Conservation (phyloP, 805 yeast species). For the Spathaspora sp. region DNA sequence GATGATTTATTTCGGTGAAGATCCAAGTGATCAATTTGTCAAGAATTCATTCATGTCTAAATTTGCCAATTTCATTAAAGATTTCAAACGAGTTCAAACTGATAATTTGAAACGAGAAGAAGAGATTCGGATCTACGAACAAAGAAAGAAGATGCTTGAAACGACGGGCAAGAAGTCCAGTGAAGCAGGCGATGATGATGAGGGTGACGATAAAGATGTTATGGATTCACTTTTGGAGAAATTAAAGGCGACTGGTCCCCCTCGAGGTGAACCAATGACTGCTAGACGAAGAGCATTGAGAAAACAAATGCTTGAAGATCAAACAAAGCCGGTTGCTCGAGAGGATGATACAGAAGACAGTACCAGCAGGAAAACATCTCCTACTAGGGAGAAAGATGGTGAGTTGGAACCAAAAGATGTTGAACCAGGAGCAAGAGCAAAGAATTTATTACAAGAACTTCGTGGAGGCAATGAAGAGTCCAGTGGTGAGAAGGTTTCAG, state of each 20-base stretch:
- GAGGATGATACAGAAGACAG: conserved; percentile 2
- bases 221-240: conserved; percentile 88
- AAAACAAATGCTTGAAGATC: conserved; percentile 48
- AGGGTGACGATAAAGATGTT: conserved; percentile 47
- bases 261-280: conserved; percentile 70
- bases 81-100: conserved; percentile 59
- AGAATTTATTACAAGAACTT: conserved; percentile 58
- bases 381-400: conserved; percentile 7
- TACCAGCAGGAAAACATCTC: background rate
- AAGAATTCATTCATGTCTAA: conserved; percentile 60
- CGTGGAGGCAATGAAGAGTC: conserved; percentile 31
- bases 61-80: conserved; percentile 55
- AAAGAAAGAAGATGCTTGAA: conserved; percentile 63
- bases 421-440: conserved; percentile 59
- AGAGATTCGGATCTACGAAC: conserved; percentile 66
- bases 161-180: conserved; percentile 26
- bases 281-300: conserved; percentile 79
- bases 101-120: conserved; percentile 70
- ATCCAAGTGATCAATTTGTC: conserved; percentile 49
- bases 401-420: conserved; percentile 14
- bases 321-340: conserved; percentile 6
- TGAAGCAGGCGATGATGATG: conserved; percentile 19
- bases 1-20: conserved; percentile 74
- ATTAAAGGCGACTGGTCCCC: conserved; percentile 80
- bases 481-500: conserved; percentile 18